Evolutionary conservation across 331 rosid genomes (phyloP), one percentile per base, ranked within the genome.

Genomic region (Erythrophleum ivorense): DNA sequence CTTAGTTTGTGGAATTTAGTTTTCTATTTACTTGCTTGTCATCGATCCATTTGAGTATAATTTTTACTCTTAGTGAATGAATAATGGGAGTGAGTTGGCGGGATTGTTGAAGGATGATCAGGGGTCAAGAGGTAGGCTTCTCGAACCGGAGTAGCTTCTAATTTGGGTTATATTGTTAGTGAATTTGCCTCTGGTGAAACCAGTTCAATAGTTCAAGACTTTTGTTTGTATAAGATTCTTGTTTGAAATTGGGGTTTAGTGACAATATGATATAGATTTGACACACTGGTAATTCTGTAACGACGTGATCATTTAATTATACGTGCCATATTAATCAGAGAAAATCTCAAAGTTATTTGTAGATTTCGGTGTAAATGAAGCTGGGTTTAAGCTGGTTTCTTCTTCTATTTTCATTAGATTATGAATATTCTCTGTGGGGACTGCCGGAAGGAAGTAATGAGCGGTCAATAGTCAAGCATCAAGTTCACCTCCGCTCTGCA

Each of bases 401-500:
- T 77, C 33, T 67, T 73, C 49, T 66, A 8, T 75, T 75, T 11
- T 82, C 18, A 49, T 71, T 88, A 95, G 99, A 95, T 82, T 95
- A 93, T 60, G 97, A 93, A 77, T 93, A 90, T 84, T 89, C 97
- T 8, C 84, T 95, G 48, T 83, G 91, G 94, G 94, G 98, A 78
- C 74, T 91, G 54, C 74, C 87, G 1, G 97, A 90, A 83, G 98
- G 91, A 77, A 93, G 99, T 85, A 76, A 3, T 58, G 94, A 91
- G 81, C 87, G 90, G 89, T 85, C 79, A 79, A 86, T 63, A 79
- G 75, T 88, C 58, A 95, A 91, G 79, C 98, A 83, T 62, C 94
- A 88, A 86, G 99, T 95, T 80, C 99, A 95, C 85, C 91, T 89
- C 6, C 89, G 99, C 78, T 95, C 98, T 10, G 99, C 99, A 1